A percentile compares a stretch with the other conserved stretches of the same genome.
Evolutionary conservation across 495 filamentous ascomycete species (phyloP).

Genomic region (Hypoxylon cercidicola): DNA sequence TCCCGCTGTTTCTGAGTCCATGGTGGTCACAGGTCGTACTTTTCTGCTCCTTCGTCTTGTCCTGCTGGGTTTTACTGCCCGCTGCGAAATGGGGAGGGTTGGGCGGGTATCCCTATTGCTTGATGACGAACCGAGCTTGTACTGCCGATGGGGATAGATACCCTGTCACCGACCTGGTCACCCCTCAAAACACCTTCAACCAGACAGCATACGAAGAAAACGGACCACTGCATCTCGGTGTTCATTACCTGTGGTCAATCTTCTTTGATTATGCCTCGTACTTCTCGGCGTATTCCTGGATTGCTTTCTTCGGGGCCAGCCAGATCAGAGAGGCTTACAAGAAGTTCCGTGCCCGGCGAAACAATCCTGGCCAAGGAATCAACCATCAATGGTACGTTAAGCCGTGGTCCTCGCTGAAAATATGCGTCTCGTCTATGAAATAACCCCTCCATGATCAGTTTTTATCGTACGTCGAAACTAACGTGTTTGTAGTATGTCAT

Average conservation of each 20-base stretch:
- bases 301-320: constrained; percentile 62
- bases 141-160: constrained; percentile 59
- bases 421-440: no score
- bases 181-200: constrained; percentile 59
- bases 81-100: constrained; percentile 65
- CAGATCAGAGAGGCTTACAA: constrained; percentile 55
- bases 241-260: constrained; percentile 64
- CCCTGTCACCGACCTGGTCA: constrained; percentile 59
- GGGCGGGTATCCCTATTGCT: constrained; percentile 58
- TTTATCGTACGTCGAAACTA: constrained; percentile 6
- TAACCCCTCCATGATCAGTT: no score
- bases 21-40: constrained; percentile 67
- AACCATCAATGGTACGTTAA: constrained; percentile 56
- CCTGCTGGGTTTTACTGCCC: constrained; percentile 66
- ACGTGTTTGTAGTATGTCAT: constrained; percentile 20
- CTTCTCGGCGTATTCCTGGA: constrained; percentile 65
- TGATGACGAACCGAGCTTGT: constrained; percentile 67
- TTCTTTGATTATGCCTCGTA: constrained; percentile 69
- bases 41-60: constrained; percentile 63
- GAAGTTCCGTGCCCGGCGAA: constrained; percentile 51
- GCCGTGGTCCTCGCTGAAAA: neutral
- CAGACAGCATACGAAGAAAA: constrained; percentile 62
- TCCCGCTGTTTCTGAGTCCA: constrained; percentile 63
- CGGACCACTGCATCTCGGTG: constrained; percentile 63
- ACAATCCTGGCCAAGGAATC: constrained; percentile 48